phyloP scores from a whole-genome alignment of 306 rosid species.

The Luffa acutangula region DNA sequence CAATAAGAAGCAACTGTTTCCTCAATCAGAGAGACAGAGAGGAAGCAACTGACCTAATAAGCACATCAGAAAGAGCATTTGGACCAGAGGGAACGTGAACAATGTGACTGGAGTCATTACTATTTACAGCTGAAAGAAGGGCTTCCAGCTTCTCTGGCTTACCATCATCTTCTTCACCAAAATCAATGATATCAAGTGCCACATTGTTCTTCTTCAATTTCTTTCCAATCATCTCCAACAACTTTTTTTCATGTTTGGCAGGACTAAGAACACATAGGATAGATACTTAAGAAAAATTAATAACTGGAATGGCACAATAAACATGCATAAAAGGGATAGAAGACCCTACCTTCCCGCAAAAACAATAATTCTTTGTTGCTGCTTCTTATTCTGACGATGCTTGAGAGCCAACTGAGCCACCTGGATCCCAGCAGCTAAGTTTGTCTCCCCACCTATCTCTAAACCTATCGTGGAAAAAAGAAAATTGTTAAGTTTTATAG shows the following conservation, averaged over 20 bases:
- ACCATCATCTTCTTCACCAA: conserved; percentile 86
- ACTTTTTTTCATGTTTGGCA: conserved; percentile 64
- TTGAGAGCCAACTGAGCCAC: conserved; percentile 96
- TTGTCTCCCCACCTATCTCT: conserved; percentile 92
- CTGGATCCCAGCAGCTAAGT: conserved; percentile 91
- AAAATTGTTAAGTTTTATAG: neutral
- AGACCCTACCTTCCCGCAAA: conserved; percentile 75
- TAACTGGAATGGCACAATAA: neutral
- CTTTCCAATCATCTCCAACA: conserved; percentile 73
- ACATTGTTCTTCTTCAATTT: conserved; percentile 86
- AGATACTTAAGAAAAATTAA: neutral
- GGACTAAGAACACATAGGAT: conserved; percentile 26
- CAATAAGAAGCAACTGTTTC: neutral
- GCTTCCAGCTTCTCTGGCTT: conserved; percentile 78
- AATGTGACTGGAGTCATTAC: conserved; percentile 60
- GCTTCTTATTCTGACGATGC: conserved; percentile 96
- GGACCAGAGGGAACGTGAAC: conserved; percentile 52
- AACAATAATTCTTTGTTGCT: conserved; percentile 90
- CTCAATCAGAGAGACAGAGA: neutral
- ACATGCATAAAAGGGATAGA: neutral
- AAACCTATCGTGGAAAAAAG: conserved; percentile 35
- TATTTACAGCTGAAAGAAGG: conserved; percentile 75
- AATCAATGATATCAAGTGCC: conserved; percentile 77
- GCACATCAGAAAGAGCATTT: conserved; percentile 49
- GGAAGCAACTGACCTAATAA: conserved; percentile 41